Base-by-base conservation (phyloP, 352 stramenopile genomes). In the Pythium myriotylum region DNA sequence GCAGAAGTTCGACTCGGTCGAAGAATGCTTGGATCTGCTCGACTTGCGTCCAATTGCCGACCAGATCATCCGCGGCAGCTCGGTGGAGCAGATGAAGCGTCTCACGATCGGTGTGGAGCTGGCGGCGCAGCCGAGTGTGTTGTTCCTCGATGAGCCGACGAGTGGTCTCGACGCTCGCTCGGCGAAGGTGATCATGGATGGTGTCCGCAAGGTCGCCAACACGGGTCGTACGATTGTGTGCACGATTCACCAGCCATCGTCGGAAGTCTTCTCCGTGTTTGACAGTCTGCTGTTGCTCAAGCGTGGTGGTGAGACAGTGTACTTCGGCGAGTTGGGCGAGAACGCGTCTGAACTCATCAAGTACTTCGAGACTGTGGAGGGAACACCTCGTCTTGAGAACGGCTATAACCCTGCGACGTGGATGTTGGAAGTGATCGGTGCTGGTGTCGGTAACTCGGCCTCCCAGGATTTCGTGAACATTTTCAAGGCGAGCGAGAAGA, bases 121-220 rank as follows among this genome's bases (percentile, higher is more conserved):
- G 35, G 86, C 93, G 0, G 84, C 82, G 0, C 83, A 88, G 20
- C 77, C 88, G 26, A 79, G 73, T 24, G 63, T 97, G 37, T 43
- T 97, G 3, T 94, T 97, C 62, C 53, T 86, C 20, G 78, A 89
- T 26, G 75, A 86, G 19, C 86, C 86, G 3, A 96, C 83, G 22
- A 86, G 67, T 45, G 90, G 90, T 20, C 67, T 97, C 0, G 91
- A 97, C 64, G 79, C 78, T 12, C 89, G 72, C 54, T 79, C 69
- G n/a, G 89, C 79, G 14, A 79, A 92, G 46, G 65, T 89, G 52
- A 57, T 96, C 22, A 85, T 96, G 48, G 72, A 89, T n/a, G 73
- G 91, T 0, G 70, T 96, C 4, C 88, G 89, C 56, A 91, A 91
- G 51, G 76, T 95, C 26, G 86, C 85, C 2, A 55, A 64, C 40